Percentiles rank a stretch among this genome's conserved stretches.
Conservation (phyloP, 2,329 filamentous ascomycete genomes). For the Trichoderma sp. region DNA sequence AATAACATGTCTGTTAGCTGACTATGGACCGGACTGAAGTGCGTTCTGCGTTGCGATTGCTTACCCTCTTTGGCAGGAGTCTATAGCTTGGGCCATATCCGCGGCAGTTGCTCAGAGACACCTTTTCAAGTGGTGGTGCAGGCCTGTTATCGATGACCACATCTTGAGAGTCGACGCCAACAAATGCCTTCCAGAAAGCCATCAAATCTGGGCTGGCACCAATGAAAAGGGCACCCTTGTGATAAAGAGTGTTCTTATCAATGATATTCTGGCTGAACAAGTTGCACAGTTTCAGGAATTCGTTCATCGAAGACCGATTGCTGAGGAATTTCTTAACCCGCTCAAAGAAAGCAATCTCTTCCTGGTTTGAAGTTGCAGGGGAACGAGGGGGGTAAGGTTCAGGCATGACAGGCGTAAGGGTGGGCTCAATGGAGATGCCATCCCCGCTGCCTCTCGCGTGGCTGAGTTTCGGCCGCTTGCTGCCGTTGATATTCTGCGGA, state of each 20-base stretch:
- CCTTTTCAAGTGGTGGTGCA: conserved; percentile 70
- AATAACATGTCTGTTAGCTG: conserved; percentile 20
- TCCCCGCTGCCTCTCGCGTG: conserved; percentile 62
- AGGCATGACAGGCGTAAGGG: conserved; percentile 81
- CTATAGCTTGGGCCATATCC: conserved; percentile 96
- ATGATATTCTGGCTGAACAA: conserved; percentile 92
- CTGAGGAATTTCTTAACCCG: conserved; percentile 93
- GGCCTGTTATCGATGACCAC: conserved; percentile 76
- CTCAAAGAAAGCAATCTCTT: conserved; percentile 93
- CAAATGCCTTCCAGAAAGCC: conserved; percentile 80
- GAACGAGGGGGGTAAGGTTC: conserved; percentile 79
- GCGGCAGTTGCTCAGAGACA: conserved; percentile 93
- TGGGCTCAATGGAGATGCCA: conserved; percentile 71
- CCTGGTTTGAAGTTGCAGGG: conserved; percentile 69
- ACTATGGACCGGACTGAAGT: not conserved
- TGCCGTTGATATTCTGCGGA: conserved; percentile 37
- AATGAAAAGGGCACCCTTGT: conserved; percentile 82
- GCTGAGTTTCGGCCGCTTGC: conserved; percentile 70
- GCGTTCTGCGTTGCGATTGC: conserved; percentile 24
- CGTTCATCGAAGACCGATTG: conserved; percentile 88
- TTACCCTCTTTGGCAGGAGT: conserved; percentile 75
- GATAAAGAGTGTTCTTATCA: conserved; percentile 75
- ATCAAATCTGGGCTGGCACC: conserved; percentile 87
- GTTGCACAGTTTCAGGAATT: conserved; percentile 96
- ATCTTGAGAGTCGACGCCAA: conserved; percentile 74